These are phyloP conservation scores for Corynascus novoguineensis DNA, from an alignment of 495 filamentous ascomycete species.

Conservation along the genomic window DNA sequence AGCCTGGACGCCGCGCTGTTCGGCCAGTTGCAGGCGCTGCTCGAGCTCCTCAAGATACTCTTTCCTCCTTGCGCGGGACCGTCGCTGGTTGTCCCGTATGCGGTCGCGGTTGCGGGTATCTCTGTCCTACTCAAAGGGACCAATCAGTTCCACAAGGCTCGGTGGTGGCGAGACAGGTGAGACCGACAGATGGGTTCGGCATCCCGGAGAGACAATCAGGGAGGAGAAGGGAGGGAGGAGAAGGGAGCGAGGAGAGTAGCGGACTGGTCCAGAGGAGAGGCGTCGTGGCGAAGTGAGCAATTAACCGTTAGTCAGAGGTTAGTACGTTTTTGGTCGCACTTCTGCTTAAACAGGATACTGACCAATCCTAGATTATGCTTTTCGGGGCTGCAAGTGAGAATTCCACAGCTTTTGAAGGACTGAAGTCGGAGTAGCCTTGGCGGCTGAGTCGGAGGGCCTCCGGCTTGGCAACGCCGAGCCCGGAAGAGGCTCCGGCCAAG, in stretches of 20 bases:
- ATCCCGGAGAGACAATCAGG: no score
- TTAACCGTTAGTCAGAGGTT: no score
- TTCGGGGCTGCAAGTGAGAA: no score
- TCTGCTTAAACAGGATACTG: no score
- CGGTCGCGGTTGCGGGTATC: conserved; percentile 52
- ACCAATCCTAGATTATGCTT: no score
- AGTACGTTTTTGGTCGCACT: no score
- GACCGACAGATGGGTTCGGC: not conserved
- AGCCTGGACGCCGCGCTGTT: conserved; percentile 54
- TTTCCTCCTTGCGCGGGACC: conserved; percentile 68
- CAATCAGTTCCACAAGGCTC: not conserved
- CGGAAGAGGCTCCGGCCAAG: not conserved
- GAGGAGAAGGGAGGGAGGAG: no score
- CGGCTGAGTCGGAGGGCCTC: not conserved
- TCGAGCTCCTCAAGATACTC: conserved; percentile 71
- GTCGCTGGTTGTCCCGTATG: conserved; percentile 76
- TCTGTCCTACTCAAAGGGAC: conserved; percentile 22
- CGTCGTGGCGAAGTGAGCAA: no score
- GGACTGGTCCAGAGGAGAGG: no score
- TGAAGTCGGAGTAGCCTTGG: not conserved
- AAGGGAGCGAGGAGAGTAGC: no score
- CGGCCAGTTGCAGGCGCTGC: conserved; percentile 53
- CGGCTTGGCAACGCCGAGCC: not conserved
- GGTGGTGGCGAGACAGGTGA: not conserved
- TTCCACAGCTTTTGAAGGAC: no score